Evolutionary conservation across 2,329 filamentous ascomycete species (phyloP).

Genomic region (Curvularia eragrostidis): DNA sequence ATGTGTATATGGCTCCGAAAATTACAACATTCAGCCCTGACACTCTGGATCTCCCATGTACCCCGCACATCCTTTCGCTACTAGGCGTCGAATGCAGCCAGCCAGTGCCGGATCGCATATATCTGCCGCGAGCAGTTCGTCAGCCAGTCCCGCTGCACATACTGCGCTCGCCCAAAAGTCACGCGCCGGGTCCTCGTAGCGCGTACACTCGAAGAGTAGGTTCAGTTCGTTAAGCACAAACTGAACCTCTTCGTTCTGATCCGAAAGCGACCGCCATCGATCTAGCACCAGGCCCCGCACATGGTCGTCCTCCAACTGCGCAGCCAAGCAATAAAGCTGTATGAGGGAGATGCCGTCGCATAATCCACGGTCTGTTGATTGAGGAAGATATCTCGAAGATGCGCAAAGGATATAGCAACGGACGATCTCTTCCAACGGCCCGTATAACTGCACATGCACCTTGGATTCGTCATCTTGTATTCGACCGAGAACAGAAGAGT

Average conservation of each 20-base stretch:
- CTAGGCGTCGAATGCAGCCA: not conserved
- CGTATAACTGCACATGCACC: conserved; percentile 2
- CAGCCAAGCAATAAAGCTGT: conserved; percentile 9
- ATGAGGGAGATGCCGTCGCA: conserved; percentile 1
- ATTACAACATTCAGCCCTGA: not conserved
- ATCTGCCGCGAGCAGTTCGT: not conserved
- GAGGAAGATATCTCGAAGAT: not conserved
- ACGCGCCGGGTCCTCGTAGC: conserved; percentile 2
- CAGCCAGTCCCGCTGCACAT: not conserved
- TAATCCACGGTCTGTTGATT: not conserved
- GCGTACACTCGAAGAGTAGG: conserved; percentile 10
- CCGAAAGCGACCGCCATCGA: not conserved
- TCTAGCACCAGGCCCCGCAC: conserved; percentile 2
- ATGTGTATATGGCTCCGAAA: too few relatives aligned
- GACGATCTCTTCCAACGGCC: not conserved
- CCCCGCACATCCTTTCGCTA: not conserved
- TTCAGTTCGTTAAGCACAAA: conserved; percentile 7
- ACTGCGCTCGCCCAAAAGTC: conserved; percentile 1
- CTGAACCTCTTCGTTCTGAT: not conserved
- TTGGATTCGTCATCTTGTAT: not conserved
- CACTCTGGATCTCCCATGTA: not conserved
- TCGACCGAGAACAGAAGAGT: conserved; percentile 1
- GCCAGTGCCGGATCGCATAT: not conserved
- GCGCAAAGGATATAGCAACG: conserved; percentile 4
- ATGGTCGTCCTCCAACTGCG: conserved; percentile 6